These are phyloP conservation scores for Cucurbita moschata DNA, from an alignment of 306 rosid genomes.

Conservation along the genomic window DNA sequence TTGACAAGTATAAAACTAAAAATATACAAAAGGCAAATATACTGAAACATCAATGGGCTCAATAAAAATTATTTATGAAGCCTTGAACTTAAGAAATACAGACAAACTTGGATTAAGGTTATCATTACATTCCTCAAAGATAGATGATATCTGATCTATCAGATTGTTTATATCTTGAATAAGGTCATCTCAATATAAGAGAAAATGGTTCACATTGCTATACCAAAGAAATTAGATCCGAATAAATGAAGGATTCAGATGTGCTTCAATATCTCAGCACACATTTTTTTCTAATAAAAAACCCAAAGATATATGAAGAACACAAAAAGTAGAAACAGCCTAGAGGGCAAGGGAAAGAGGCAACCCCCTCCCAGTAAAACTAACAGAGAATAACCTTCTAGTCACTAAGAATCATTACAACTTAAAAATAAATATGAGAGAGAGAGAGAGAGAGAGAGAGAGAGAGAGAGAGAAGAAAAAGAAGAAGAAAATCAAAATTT, in stretches of 20 bases:
- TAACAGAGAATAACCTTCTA: background rate
- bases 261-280: background rate
- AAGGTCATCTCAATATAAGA: background rate
- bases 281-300: background rate
- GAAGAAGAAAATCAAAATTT: background rate
- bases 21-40: background rate
- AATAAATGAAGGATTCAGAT: background rate
- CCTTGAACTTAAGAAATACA: background rate
- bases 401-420: background rate
- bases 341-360: background rate
- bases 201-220: background rate
- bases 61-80: background rate
- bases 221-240: background rate
- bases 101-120: background rate
- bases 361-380: background rate
- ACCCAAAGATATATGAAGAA: background rate
- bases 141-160: background rate
- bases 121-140: background rate
- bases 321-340: background rate
- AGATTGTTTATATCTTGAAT: background rate
- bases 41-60: background rate
- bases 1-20: too few species aligned
- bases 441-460: background rate
- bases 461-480: background rate
- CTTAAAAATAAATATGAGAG: too few species aligned